A percentile compares a stretch with the other conserved stretches of the same genome.
Evolutionary conservation across 305 asterid genomes (phyloP).

Genomic region (Fraxinus ornus): DNA sequence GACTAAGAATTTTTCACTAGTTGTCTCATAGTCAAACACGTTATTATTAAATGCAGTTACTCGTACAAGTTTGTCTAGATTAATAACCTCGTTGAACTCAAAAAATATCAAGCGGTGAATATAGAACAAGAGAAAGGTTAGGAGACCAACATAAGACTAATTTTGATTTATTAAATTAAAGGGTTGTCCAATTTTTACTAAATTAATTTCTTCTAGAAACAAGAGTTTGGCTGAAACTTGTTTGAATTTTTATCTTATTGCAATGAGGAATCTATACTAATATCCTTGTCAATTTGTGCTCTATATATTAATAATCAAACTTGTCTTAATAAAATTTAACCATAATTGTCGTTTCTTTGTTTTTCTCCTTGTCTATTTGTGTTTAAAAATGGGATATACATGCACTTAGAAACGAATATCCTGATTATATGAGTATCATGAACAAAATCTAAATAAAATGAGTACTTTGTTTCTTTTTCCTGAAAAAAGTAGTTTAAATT

Average conservation of each 20-base stretch:
- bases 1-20: neutral
- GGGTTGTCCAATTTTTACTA: neutral
- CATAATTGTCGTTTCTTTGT: neutral
- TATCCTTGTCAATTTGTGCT: neutral
- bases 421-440: neutral
- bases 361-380: neutral
- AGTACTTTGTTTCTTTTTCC: neutral
- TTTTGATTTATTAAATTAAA: neutral
- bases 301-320: neutral
- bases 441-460: neutral
- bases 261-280: neutral
- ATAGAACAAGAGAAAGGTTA: slow-evolving; percentile 4
- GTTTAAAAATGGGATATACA: neutral
- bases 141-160: neutral
- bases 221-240: neutral
- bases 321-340: neutral
- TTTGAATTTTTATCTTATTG: neutral
- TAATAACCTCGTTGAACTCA: neutral
- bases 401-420: neutral
- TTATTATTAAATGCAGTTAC: neutral
- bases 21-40: neutral
- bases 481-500: neutral
- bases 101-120: neutral
- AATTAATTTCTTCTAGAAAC: neutral
- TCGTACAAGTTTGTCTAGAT: neutral